Base-by-base conservation (phyloP, 2,329 filamentous ascomycete species). In the Paecilomyces fulvus region DNA sequence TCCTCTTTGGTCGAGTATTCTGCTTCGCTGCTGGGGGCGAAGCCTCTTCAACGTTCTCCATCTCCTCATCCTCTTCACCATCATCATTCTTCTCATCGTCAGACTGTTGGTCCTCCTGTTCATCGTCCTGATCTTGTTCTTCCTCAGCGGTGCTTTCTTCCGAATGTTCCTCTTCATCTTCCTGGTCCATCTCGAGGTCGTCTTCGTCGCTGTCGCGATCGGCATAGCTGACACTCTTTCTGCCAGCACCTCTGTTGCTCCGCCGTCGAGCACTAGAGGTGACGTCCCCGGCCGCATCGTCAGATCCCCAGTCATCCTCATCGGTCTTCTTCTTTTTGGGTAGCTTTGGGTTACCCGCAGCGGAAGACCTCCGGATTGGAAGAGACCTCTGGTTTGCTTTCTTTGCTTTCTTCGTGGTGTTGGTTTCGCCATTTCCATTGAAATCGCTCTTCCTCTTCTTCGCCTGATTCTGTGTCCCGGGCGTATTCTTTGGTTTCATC, bases 401-500 rank as follows among this genome's bases (percentile, higher is more conserved):
- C 30, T 63, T 70, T 12, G 61, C 56, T 58, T 68, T 74, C 60
- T 69, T 73, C 21, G 64, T 59, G 20, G 61, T 55, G 25, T 58
- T 60, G 3, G 56, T 43, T 11, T 64, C 62, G 6, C 65, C 65
- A 33, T 66, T 69, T 20, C 60, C 49, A 50, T 66, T 66, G 7
- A 63, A 55, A 30, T 75, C 71, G 17, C 70, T 70, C 61, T 77
- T 79, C 49, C 76, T 66, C 64, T 77, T 77, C 63, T 73, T 74
- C 48, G 57, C 62, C 17, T 64, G 60, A 20, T 63, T 61, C 20
- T 64, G 60, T n/a, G 62, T 58, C 1, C 64, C 59, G 33, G 63
- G 66, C 49, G 68, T 66, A 60, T 68, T 72, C 73, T 79, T 83
- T 30, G 76, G 77, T 77, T 87, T 90, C 70, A 95, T 75, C 14